Conservation (phyloP, 176 grass and related monocot genomes). For the Oryza brachyantha region DNA sequence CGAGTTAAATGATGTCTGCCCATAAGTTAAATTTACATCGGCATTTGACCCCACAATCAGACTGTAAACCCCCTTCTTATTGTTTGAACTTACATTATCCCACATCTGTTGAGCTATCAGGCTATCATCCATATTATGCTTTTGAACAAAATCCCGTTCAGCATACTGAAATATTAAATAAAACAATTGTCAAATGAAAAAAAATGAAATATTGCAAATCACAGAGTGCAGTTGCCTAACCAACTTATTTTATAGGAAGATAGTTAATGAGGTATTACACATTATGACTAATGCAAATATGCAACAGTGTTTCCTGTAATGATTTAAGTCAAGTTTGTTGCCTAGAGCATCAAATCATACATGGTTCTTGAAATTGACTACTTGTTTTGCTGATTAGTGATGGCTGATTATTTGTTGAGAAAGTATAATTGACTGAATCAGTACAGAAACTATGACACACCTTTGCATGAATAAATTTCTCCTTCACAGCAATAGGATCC, state of each 20-base stretch:
- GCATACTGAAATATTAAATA: constrained; percentile 70
- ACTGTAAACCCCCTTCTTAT: constrained; percentile 78
- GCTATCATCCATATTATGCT: constrained; percentile 44
- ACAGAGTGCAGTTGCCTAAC: too few species aligned
- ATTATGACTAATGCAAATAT: not conserved
- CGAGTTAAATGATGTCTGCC: constrained; percentile 41
- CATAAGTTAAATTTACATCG: constrained; percentile 69
- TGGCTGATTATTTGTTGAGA: not conserved
- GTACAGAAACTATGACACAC: constrained; percentile 34
- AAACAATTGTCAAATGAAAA: constrained; percentile 18
- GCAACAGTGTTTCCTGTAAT: constrained; percentile 16
- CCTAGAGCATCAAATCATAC: not conserved
- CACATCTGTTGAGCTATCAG: constrained; percentile 80
- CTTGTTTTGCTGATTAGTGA: not conserved
- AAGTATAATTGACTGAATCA: constrained; percentile 11
- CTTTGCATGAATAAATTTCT: constrained; percentile 99
- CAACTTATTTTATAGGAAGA: not conserved
- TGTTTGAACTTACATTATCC: constrained; percentile 67
- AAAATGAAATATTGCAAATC: not conserved
- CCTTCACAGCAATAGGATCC: constrained; percentile 86
- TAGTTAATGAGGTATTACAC: not conserved
- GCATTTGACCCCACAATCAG: constrained; percentile 73
- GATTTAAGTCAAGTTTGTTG: not conserved
- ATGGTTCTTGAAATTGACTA: not conserved
- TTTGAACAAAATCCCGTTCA: constrained; percentile 75